A percentile compares a stretch with the other conserved stretches of the same genome.
These are phyloP conservation scores for Scleromitrula shiraiana DNA, from an alignment of 2,329 filamentous ascomycete genomes.

Conservation along the genomic window DNA sequence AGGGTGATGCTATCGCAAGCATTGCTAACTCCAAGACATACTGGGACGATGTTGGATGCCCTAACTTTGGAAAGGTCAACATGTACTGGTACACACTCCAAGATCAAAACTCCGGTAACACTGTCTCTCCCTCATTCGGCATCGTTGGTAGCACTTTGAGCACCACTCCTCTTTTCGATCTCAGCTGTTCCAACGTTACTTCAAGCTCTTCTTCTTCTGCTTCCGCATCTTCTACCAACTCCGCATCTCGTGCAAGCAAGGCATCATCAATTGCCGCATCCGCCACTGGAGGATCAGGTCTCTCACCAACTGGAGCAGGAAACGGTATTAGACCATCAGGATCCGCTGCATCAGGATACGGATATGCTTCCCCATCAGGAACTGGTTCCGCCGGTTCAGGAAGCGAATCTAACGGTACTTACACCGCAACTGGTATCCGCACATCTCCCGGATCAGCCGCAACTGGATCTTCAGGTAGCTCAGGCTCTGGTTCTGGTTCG, in stretches of 20 bases:
- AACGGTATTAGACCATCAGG: conserved; percentile 5
- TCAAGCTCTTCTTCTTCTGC: conserved; percentile 15
- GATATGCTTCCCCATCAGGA: conserved; percentile 1
- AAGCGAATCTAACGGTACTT: conserved; percentile 3
- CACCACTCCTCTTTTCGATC: conserved; percentile 53
- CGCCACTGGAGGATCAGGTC: conserved; percentile 15
- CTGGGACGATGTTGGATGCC: conserved; percentile 74
- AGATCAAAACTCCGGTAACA: conserved; percentile 48
- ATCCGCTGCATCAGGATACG: conserved; percentile 7
- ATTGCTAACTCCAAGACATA: conserved; percentile 65
- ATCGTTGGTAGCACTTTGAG: conserved; percentile 49
- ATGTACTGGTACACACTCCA: conserved; percentile 74
- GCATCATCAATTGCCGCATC: conserved; percentile 12
- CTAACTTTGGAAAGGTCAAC: conserved; percentile 54
- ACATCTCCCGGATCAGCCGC: conserved; percentile 3
- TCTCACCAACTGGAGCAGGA: conserved; percentile 17
- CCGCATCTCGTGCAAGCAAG: conserved; percentile 6
- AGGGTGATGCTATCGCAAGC: conserved; percentile 55
- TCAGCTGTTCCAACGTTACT: conserved; percentile 43
- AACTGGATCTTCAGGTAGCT: conserved; percentile 4
- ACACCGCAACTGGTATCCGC: conserved; percentile 1
- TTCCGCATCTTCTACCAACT: conserved; percentile 8
- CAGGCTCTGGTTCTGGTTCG: conserved; percentile 9
- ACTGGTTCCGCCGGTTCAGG: conserved; percentile 5
- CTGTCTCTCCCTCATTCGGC: conserved; percentile 63